phyloP scores from a whole-genome alignment of 129 eudicot species.

The Centella asiatica region DNA sequence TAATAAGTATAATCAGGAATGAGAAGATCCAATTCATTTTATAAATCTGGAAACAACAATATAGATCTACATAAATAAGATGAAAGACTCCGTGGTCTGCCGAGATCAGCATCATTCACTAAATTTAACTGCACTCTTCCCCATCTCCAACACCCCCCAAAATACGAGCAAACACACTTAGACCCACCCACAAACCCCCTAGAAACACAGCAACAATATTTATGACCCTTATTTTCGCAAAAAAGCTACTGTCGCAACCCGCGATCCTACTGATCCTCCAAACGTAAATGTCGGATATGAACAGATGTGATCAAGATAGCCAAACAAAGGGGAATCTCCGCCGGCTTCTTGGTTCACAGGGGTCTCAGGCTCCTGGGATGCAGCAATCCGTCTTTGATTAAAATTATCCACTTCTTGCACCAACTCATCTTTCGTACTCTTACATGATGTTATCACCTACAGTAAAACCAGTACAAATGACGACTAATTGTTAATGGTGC shows the following conservation, averaged over 20 bases:
- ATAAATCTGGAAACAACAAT: no score
- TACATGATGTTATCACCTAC: conserved; percentile 92
- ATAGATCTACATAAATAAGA: no score
- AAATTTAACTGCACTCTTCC: no score
- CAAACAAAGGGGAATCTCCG: conserved; percentile 27
- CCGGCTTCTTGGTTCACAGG: conserved; percentile 3
- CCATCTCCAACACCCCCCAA: conserved; percentile 11
- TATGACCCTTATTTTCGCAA: conserved; percentile 38
- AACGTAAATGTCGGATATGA: conserved; percentile 91
- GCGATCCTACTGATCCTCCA: conserved; percentile 93
- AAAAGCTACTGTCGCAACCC: conserved; percentile 95
- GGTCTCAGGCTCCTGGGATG: conserved; percentile 30
- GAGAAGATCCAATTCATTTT: no score
- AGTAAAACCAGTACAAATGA: not conserved
- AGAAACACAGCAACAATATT: not conserved
- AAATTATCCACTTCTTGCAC: conserved; percentile 73
- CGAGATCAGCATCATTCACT: no score
- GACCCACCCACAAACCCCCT: not conserved
- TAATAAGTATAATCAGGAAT: no score
- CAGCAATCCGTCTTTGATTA: conserved; percentile 47
- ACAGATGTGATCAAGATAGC: conserved; percentile 80
- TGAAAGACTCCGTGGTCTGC: no score
- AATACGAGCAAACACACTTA: not conserved
- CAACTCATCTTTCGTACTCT: conserved; percentile 81
- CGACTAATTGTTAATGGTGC: not conserved